Conservation (phyloP, 176 grass and related monocot genomes). For the Cocos nucifera region DNA sequence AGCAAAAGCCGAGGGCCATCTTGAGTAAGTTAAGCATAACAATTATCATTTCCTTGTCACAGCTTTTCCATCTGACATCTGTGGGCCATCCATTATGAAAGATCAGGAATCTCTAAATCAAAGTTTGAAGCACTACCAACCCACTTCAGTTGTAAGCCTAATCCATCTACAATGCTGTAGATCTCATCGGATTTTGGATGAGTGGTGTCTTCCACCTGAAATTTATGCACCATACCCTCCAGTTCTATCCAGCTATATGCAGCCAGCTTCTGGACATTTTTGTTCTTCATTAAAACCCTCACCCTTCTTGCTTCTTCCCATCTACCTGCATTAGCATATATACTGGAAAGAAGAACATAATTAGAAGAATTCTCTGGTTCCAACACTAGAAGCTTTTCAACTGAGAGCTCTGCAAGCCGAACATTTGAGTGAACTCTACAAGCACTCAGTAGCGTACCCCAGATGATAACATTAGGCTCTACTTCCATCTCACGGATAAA, state of each 20-base stretch:
- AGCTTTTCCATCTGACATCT: no score
- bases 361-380: slow-evolving; percentile 62
- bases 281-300: slow-evolving; percentile 63
- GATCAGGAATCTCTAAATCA: slow-evolving; percentile 12
- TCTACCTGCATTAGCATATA: slow-evolving; percentile 47
- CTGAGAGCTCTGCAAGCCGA: slow-evolving; percentile 51
- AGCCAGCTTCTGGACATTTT: slow-evolving; percentile 66
- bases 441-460: slow-evolving; percentile 63
- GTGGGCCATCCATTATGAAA: no score
- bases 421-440: slow-evolving; percentile 47
- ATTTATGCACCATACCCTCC: slow-evolving; percentile 53
- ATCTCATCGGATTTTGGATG: slow-evolving; percentile 54
- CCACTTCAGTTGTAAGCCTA: slow-evolving; percentile 45
- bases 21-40: no score
- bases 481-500: slow-evolving; percentile 70
- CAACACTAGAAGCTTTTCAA: slow-evolving; percentile 32
- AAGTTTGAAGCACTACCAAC: slow-evolving; percentile 21
- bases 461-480: slow-evolving; percentile 56
- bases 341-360: slow-evolving; percentile 70
- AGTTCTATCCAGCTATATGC: slow-evolving; percentile 89
- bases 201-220: slow-evolving; percentile 58
- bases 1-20: no score
- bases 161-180: slow-evolving; percentile 28
- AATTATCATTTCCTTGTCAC: no score
- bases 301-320: slow-evolving; percentile 51